Evolutionary conservation across 208 protist genomes (phyloP), one percentile per base, ranked within the genome.

Genomic region (Crithidia bombi): DNA sequence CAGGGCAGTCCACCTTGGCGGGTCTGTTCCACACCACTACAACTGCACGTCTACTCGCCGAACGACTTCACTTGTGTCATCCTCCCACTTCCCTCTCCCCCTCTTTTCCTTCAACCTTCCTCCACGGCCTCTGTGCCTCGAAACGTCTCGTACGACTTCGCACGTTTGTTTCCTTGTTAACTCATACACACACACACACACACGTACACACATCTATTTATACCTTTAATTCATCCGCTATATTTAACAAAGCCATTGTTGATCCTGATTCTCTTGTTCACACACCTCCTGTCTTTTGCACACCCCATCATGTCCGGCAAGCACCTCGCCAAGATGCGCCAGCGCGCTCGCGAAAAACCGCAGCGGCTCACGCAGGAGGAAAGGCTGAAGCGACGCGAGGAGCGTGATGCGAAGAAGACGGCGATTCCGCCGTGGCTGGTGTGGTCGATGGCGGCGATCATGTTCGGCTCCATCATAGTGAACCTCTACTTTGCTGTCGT

Each of bases 401-500:
- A 78, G 47, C 65, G 61, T 0, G 87, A 90, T 30, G 79, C 82
- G 66, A 82, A 82, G 56, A 79, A 81, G 50, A 79, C 70, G 0
- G 47, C 71, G 6, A 64, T 91, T 17, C 75, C 87, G 11, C 61
- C 44, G 64, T 90, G 78, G 81, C 59, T 94, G 5, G 58, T 85
- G 19, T 80, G 76, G 52, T 72, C 78, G 39, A 83, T 96, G 78
- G n/a, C 86, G 7, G 81, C 86, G 39, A 58, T 93, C 46, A 76
- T 96, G 33, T 25, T 94, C 14, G 89, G 89, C 21, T 91, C 85
- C 2, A 72, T 78, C 12, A 19, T 94, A 25, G 83, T 94, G 14
- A 84, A 94, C 43, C 73, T 94, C 10, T 94, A 92, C 69, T 90
- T 91, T 56, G 78, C 78, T 19, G 72, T 93, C 26, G 49, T 79